phyloP scores from a whole-genome alignment of 108 stramenopile genomes.

The Cyclotella cryptica region DNA sequence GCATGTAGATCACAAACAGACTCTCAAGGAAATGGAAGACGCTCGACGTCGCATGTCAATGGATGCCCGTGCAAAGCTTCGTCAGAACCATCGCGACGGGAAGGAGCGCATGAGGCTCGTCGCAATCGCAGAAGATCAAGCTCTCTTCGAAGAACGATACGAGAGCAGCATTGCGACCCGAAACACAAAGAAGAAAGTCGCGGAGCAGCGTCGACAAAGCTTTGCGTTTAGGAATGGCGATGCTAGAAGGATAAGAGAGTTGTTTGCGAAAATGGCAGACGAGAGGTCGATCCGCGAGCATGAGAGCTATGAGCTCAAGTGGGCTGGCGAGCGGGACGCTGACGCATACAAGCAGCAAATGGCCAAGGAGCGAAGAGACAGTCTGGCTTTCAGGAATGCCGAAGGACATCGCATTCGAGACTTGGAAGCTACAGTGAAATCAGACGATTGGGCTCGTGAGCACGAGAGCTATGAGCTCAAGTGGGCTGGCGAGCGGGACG shows the following conservation, averaged over 20 bases:
- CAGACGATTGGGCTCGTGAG: conserved; percentile 46
- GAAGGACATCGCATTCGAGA: conserved; percentile 31
- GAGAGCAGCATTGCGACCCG: conserved; percentile 61
- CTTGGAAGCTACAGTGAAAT: conserved; percentile 23
- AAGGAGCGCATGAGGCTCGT: conserved; percentile 58
- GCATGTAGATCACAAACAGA: conserved; percentile 79
- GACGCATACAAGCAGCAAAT: conserved; percentile 51
- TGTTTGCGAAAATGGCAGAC: conserved; percentile 52
- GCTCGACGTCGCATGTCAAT: conserved; percentile 69
- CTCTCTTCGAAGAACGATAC: conserved; percentile 68
- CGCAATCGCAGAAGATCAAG: conserved; percentile 66
- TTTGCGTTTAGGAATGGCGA: conserved; percentile 78
- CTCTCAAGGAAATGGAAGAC: conserved; percentile 75
- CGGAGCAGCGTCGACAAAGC: conserved; percentile 72
- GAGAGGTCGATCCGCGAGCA: conserved; percentile 58
- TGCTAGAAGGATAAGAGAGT: conserved; percentile 60
- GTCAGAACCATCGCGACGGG: conserved; percentile 71
- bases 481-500: conserved; percentile 76
- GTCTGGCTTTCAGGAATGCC: conserved; percentile 31
- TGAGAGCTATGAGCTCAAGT: conserved; percentile 67
- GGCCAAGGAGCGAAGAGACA: conserved; percentile 35
- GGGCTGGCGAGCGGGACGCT: conserved; percentile 78
- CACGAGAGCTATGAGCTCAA: conserved; percentile 75
- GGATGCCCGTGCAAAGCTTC: conserved; percentile 62
- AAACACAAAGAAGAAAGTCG: conserved; percentile 44